These are phyloP conservation scores for Linderina pennispora DNA, from an alignment of 192 early-diverging fungal genomes.

Conservation along the genomic window DNA sequence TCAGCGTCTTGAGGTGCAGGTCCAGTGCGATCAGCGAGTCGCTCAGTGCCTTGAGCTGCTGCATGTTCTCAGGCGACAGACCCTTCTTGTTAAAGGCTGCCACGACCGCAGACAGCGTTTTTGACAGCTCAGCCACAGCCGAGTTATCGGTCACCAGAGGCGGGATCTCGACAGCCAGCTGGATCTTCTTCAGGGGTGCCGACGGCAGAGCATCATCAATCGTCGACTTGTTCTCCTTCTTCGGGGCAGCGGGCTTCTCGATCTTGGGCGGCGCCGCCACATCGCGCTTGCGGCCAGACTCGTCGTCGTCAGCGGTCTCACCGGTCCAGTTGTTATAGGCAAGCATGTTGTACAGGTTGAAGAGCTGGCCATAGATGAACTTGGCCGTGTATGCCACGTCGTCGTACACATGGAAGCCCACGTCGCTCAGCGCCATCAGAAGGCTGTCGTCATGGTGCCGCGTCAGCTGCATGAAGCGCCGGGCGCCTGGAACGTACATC, in stretches of 20 bases:
- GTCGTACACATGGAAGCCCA: conserved; percentile 54
- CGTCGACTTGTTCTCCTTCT: not conserved
- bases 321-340: conserved; percentile 40
- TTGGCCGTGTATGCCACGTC: conserved; percentile 38
- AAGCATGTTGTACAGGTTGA: conserved; percentile 47
- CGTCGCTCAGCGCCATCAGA: conserved; percentile 43
- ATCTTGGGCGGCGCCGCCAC: not conserved
- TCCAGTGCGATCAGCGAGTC: conserved; percentile 46
- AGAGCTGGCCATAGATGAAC: conserved; percentile 45
- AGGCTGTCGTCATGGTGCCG: conserved; percentile 47
- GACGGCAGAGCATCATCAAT: conserved; percentile 8
- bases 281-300: conserved; percentile 5
- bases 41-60: conserved; percentile 38
- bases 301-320: conserved; percentile 30
- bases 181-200: conserved; percentile 18
- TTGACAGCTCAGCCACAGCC: conserved; percentile 21
- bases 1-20: conserved; percentile 43
- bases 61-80: conserved; percentile 28
- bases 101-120: conserved; percentile 27
- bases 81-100: conserved; percentile 29
- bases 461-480: conserved; percentile 47
- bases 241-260: conserved; percentile 1
- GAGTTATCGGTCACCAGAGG: conserved; percentile 29
- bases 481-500: conserved; percentile 52
- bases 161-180: conserved; percentile 42